phyloP scores from a whole-genome alignment of 2,329 filamentous ascomycete genomes.

The Lachnellula cervina region DNA sequence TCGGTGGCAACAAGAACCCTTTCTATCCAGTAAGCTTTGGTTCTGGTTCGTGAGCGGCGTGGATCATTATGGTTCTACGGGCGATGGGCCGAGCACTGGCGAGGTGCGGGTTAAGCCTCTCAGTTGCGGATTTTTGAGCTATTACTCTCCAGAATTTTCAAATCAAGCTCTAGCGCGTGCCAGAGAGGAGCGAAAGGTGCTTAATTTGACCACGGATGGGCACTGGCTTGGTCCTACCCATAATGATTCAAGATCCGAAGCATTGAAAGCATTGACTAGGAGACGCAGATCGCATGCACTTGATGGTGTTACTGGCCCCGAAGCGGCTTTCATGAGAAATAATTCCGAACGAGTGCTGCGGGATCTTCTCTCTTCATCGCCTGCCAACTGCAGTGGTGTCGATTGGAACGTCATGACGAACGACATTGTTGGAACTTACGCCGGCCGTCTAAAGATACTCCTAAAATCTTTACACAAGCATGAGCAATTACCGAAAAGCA shows the following conservation, averaged over 20 bases:
- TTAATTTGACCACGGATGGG: constrained; percentile 41
- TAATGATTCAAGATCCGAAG: constrained; percentile 24
- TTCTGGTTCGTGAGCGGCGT: constrained; percentile 43
- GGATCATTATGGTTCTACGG: constrained; percentile 39
- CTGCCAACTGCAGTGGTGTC: constrained; percentile 35
- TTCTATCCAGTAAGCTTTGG: constrained; percentile 37
- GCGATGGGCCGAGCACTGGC: constrained; percentile 36
- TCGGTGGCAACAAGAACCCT: constrained; percentile 34
- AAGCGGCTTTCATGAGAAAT: constrained; percentile 34
- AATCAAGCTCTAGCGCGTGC: constrained; percentile 31
- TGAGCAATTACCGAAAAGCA: constrained; percentile 17
- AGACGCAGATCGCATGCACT: constrained; percentile 37
- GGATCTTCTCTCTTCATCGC: constrained; percentile 20
- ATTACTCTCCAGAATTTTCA: constrained; percentile 38
- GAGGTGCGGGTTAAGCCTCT: constrained; percentile 38
- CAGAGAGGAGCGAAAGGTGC: constrained; percentile 30
- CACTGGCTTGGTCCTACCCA: constrained; percentile 33
- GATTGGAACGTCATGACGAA: constrained; percentile 40
- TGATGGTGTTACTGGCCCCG: constrained; percentile 27
- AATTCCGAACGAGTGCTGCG: constrained; percentile 31
- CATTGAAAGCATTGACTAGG: constrained; percentile 33
- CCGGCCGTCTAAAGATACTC: constrained; percentile 32
- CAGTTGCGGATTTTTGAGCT: constrained; percentile 42
- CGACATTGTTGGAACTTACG: constrained; percentile 39
- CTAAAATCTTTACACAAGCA: constrained; percentile 24